A percentile compares a stretch with the other conserved stretches of the same genome.
Conservation (phyloP, 495 filamentous ascomycete genomes). For the Aspergillus funiculosus region DNA sequence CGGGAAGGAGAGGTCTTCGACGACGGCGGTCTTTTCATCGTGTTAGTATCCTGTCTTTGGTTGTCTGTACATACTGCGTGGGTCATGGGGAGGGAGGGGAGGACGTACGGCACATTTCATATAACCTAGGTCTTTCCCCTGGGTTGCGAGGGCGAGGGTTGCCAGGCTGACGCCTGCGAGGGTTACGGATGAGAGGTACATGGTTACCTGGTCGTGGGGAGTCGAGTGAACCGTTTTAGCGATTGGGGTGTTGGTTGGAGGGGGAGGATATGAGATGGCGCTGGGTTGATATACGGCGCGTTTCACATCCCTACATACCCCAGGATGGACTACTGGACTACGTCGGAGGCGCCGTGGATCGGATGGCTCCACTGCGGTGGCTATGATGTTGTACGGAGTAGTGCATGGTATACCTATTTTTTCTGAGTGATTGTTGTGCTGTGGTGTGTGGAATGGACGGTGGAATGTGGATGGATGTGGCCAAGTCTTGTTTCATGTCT, state of each 20-base stretch:
- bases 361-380: too few relatives aligned
- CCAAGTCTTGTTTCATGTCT: too few relatives aligned
- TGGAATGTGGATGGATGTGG: not conserved
- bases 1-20: constrained; percentile 1
- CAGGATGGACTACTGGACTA: too few relatives aligned
- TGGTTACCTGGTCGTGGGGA: too few relatives aligned
- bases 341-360: too few relatives aligned
- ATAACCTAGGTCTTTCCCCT: constrained; percentile 7
- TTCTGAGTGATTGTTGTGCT: not conserved
- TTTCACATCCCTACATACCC: constrained; percentile 5
- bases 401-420: too few relatives aligned
- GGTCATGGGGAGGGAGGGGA: not conserved
- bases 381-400: too few relatives aligned
- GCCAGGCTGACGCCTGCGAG: constrained; percentile 1
- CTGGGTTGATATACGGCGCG: too few relatives aligned
- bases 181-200: constrained; percentile 9
- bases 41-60: not conserved
- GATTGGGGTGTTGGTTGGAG: too few relatives aligned
- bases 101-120: constrained; percentile 13
- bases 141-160: not conserved
- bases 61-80: not conserved
- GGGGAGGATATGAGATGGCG: too few relatives aligned
- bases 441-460: not conserved
- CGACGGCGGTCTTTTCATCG: constrained; percentile 8
- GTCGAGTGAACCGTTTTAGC: too few relatives aligned